Conservation (phyloP, 768 basidiomycete genomes). For the Auricularia sp. region DNA sequence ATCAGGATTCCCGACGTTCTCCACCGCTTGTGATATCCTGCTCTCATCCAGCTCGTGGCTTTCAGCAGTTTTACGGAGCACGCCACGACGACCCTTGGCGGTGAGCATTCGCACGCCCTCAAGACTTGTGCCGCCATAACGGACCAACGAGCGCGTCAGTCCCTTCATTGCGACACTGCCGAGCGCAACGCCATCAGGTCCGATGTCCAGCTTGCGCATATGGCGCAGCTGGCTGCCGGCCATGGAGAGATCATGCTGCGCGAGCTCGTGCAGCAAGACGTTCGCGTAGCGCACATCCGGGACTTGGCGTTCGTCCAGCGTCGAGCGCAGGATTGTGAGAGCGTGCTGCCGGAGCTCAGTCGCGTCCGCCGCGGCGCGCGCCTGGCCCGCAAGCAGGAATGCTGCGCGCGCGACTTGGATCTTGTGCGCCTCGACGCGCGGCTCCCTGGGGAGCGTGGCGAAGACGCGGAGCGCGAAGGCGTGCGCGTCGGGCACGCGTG, state of each 20-base stretch:
- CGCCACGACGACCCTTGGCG: neutral
- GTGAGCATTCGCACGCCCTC: neutral
- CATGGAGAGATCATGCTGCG: neutral
- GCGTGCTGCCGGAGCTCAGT: neutral
- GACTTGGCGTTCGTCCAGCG: neutral
- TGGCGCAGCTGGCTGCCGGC: neutral
- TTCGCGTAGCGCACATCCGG: neutral
- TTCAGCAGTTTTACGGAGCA: neutral
- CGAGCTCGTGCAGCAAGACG: neutral
- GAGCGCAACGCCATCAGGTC: neutral
- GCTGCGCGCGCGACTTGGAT: neutral
- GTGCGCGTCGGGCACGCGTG: neutral
- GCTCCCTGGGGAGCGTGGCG: neutral
- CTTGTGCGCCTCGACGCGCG: neutral
- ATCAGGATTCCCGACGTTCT: too few relatives aligned
- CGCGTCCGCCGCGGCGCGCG: neutral
- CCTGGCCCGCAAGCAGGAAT: neutral
- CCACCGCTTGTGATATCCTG: too few relatives aligned
- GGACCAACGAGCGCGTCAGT: neutral
- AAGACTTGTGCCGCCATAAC: neutral
- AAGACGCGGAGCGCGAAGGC: neutral
- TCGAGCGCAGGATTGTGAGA: neutral
- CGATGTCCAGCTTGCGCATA: neutral
- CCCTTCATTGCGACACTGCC: neutral
- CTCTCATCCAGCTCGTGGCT: too few relatives aligned